phyloP scores from a whole-genome alignment of 495 filamentous ascomycete genomes.

The Staphylotrichum tortipilum region DNA sequence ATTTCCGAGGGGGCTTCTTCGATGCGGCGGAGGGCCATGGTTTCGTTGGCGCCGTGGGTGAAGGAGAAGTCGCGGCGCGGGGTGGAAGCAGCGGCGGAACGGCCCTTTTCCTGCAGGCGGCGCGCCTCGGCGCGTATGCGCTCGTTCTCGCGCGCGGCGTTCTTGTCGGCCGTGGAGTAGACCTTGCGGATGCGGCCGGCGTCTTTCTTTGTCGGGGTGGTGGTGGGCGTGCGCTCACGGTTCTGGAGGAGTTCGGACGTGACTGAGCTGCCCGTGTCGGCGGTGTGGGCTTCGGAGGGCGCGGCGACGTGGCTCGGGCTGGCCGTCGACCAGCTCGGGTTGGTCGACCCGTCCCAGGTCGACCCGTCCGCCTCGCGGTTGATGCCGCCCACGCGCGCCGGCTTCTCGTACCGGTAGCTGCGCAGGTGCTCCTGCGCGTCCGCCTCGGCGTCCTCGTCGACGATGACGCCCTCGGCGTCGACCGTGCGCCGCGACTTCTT shows the following conservation, averaged over 20 bases:
- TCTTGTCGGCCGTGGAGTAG: conserved; percentile 44
- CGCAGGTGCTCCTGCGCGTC: conserved; percentile 53
- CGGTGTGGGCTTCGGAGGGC: conserved; percentile 36
- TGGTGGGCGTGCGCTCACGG: conserved; percentile 45
- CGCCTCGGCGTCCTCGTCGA: conserved; percentile 56
- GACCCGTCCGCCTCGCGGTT: conserved; percentile 70
- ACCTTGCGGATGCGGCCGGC: conserved; percentile 43
- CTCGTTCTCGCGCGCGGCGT: conserved; percentile 34
- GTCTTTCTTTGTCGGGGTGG: conserved; percentile 41
- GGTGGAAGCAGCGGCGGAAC: conserved; percentile 13
- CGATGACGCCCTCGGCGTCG: conserved; percentile 33
- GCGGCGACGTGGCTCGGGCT: conserved; percentile 13
- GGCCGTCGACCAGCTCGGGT: conserved; percentile 38
- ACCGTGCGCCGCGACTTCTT: conserved; percentile 31
- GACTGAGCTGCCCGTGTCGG: conserved; percentile 47
- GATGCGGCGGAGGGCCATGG: conserved; percentile 24
- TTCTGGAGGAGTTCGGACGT: conserved; percentile 45
- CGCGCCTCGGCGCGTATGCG: conserved; percentile 42
- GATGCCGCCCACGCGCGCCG: conserved; percentile 76
- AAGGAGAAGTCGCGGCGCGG: conserved; percentile 42
- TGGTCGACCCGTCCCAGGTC: conserved; percentile 56
- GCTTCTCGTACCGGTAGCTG: conserved; percentile 73
- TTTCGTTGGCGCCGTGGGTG: conserved; percentile 34
- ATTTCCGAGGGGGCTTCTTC: conserved; percentile 18
- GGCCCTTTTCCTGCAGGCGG: conserved; percentile 34